phyloP scores from a whole-genome alignment of 2,329 filamentous ascomycete genomes.

The Westerdykella aurantiaca region DNA sequence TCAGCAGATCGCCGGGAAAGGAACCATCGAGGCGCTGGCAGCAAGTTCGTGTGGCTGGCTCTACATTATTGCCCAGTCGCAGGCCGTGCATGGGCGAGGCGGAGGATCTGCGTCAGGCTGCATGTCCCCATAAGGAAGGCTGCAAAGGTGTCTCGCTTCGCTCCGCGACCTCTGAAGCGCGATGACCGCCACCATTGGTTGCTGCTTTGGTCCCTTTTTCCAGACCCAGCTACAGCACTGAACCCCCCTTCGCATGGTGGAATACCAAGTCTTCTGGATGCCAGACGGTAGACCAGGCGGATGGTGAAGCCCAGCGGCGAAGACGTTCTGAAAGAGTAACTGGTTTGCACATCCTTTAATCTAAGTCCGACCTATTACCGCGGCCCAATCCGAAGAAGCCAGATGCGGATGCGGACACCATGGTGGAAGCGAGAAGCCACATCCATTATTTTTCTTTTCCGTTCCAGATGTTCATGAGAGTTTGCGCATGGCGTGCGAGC shows the following conservation, averaged over 20 bases:
- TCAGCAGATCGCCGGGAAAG: constrained; percentile 13
- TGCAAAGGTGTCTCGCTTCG: constrained; percentile 8
- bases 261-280: neutral
- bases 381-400: constrained; percentile 1
- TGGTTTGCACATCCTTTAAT: constrained; percentile 10
- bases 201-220: constrained; percentile 2
- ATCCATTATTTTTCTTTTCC: neutral
- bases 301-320: constrained; percentile 5
- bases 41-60: constrained; percentile 2
- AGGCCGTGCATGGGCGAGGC: neutral
- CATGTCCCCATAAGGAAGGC: constrained; percentile 13
- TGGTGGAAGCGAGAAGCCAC: neutral
- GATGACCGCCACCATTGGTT: constrained; percentile 10
- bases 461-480: neutral
- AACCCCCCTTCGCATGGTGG: neutral
- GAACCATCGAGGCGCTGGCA: neutral
- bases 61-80: constrained; percentile 4
- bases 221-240: neutral
- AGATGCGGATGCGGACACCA: constrained; percentile 3
- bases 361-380: constrained; percentile 12
- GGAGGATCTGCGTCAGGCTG: constrained; percentile 3
- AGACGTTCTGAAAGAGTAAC: constrained; percentile 1
- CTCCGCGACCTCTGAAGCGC: constrained; percentile 2
- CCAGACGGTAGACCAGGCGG: constrained; percentile 5
- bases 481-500: neutral